Percentiles rank a stretch among this genome's conserved stretches.
Conservation (phyloP, 176 grass and related monocot genomes). For the Lolium multiflorum region DNA sequence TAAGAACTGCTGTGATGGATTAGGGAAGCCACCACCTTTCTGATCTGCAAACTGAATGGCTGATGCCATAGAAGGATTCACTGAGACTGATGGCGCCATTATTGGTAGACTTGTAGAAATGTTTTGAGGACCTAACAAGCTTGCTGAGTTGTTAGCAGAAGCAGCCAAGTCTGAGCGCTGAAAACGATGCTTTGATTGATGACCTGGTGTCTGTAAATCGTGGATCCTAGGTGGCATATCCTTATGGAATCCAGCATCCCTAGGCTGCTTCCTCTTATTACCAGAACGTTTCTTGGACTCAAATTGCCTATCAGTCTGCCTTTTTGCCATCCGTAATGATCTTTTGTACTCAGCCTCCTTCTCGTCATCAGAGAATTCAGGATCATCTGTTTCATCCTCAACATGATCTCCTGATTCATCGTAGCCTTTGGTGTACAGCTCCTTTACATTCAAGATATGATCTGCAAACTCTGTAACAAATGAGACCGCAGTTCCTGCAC, state of each 20-base stretch:
- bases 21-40: conserved; percentile 47
- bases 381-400: conserved; percentile 58
- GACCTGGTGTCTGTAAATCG: conserved; percentile 24
- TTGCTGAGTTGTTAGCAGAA: background rate
- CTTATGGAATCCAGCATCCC: conserved; percentile 39
- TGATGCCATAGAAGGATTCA: conserved; percentile 47
- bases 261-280: conserved; percentile 51
- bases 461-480: conserved; percentile 81
- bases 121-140: conserved; percentile 25
- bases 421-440: conserved; percentile 78
- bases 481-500: conserved; percentile 67
- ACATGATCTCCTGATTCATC: conserved; percentile 70
- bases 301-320: conserved; percentile 49
- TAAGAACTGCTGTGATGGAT: conserved; percentile 56
- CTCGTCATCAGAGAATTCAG: conserved; percentile 93
- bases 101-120: conserved; percentile 31
- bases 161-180: conserved; percentile 21
- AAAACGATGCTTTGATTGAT: conserved; percentile 8
- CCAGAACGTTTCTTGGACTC: conserved; percentile 43
- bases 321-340: conserved; percentile 59
- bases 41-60: conserved; percentile 45
- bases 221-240: conserved; percentile 15
- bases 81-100: background rate
- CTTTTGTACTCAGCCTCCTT: conserved; percentile 81
- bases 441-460: conserved; percentile 74